Percentiles rank a stretch among this genome's conserved stretches.
Conservation (phyloP, 495 filamentous ascomycete genomes). For the Aspergillus sparsus region DNA sequence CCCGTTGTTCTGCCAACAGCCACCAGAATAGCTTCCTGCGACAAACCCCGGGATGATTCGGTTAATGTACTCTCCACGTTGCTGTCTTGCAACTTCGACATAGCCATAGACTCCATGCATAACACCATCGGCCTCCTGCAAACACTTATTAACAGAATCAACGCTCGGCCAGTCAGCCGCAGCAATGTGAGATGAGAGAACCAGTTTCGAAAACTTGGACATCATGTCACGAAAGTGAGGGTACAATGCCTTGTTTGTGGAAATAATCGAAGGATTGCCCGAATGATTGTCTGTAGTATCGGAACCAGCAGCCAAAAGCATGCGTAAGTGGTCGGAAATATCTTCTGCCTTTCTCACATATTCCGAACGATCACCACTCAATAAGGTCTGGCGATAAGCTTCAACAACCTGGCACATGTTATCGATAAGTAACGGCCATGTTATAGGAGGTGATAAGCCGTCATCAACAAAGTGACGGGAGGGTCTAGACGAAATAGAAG, state of each 20-base stretch:
- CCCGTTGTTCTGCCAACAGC: slow-evolving; percentile 93
- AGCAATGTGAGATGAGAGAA: slow-evolving; percentile 97
- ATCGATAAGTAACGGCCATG: slow-evolving; percentile 84
- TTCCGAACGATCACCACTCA: slow-evolving; percentile 76
- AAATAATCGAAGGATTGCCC: slow-evolving; percentile 98
- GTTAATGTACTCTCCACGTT: slow-evolving; percentile 84
- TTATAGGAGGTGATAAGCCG: slow-evolving; percentile 68
- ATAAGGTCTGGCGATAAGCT: slow-evolving; percentile 80
- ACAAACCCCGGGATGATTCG: slow-evolving; percentile 92
- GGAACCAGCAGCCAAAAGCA: slow-evolving; percentile 92
- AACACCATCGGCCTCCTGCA: slow-evolving; percentile 94
- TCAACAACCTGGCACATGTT: slow-evolving; percentile 91
- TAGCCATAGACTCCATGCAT: slow-evolving; percentile 91
- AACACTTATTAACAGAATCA: slow-evolving; percentile 89
- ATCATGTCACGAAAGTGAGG: slow-evolving; percentile 99
- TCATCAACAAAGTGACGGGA: slow-evolving; percentile 86
- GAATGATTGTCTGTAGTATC: slow-evolving; percentile 98
- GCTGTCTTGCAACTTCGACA: slow-evolving; percentile 90
- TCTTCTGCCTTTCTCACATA: slow-evolving; percentile 93
- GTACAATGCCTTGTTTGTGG: slow-evolving; percentile 92
- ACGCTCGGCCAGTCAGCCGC: slow-evolving; percentile 84
- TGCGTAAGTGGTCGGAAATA: slow-evolving; percentile 92
- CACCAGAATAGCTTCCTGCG: slow-evolving; percentile 74
- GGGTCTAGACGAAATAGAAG: slow-evolving; percentile 61
- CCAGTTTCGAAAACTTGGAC: slow-evolving; percentile 97